These are phyloP conservation scores for Ploettnerulaceae sp. DNA, from an alignment of 2,329 filamentous ascomycete genomes.

Conservation along the genomic window DNA sequence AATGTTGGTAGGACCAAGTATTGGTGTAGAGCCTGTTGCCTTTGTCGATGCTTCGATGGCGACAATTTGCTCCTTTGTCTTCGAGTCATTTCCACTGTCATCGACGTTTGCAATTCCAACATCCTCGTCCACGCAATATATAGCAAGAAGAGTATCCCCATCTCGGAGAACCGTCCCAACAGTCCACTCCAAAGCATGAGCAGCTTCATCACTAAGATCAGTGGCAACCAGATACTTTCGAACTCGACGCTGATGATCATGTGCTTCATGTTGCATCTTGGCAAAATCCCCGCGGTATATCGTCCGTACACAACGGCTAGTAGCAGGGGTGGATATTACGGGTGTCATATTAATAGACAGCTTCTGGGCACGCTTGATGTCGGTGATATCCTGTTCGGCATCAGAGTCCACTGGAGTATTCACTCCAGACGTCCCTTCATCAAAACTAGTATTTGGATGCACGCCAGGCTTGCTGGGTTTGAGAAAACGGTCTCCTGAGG, in stretches of 20 bases:
- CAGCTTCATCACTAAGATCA: conserved; percentile 88
- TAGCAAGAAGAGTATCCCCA: conserved; percentile 87
- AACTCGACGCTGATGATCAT: conserved; percentile 71
- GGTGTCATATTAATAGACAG: conserved; percentile 76
- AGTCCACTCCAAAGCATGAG: conserved; percentile 94
- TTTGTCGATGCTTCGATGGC: conserved; percentile 56
- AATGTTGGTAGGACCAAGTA: conserved; percentile 15
- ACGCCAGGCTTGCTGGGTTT: conserved; percentile 54
- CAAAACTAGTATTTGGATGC: conserved; percentile 82
- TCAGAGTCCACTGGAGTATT: conserved; percentile 70
- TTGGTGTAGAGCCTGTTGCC: conserved; percentile 31
- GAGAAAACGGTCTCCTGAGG: conserved; percentile 51
- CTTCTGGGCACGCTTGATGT: conserved; percentile 83
- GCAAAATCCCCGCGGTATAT: conserved; percentile 84
- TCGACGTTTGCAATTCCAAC: conserved; percentile 46
- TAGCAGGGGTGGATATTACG: conserved; percentile 68
- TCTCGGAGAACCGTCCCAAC: conserved; percentile 92
- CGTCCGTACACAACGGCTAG: conserved; percentile 79
- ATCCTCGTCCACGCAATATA: conserved; percentile 93
- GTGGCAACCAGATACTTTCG: conserved; percentile 95
- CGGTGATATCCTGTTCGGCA: conserved; percentile 75
- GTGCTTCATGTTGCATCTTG: conserved; percentile 69
- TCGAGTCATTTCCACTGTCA: conserved; percentile 54
- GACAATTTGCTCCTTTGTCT: conserved; percentile 70
- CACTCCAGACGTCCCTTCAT: conserved; percentile 47